Percentiles rank a stretch among this genome's conserved stretches.
phyloP scores from a whole-genome alignment of 2,329 filamentous ascomycete species.

The Hypoxylon rubiginosum region DNA sequence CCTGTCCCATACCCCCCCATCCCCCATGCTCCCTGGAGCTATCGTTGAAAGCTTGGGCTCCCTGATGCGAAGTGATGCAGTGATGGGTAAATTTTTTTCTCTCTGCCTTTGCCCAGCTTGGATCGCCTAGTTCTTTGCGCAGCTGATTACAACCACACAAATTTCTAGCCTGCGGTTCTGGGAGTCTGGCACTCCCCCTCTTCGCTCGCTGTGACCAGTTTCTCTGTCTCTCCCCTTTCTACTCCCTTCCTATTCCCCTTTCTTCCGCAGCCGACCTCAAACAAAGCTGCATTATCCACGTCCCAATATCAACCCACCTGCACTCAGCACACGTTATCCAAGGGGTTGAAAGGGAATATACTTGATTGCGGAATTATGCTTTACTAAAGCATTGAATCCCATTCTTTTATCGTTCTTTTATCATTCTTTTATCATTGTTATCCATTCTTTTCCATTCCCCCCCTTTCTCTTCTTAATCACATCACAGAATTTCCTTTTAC shows the following conservation, averaged over 20 bases:
- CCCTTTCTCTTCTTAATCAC: neutral
- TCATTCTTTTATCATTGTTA: neutral
- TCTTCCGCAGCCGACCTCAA: constrained; percentile 28
- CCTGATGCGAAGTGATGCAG: constrained; percentile 8
- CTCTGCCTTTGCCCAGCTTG: constrained; percentile 46
- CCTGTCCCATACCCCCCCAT: constrained; percentile 20
- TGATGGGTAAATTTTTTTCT: constrained; percentile 46
- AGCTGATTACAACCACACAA: constrained; percentile 53
- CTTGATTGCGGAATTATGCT: constrained; percentile 9
- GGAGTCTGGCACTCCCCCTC: constrained; percentile 48
- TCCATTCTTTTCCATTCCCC: neutral
- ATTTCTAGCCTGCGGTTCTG: constrained; percentile 43
- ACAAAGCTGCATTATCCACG: constrained; percentile 25
- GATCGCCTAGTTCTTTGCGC: constrained; percentile 45
- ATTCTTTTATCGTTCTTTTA: neutral
- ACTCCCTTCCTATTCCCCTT: constrained; percentile 20
- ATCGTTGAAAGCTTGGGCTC: constrained; percentile 24
- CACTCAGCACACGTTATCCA: constrained; percentile 13
- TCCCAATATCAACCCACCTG: constrained; percentile 6
- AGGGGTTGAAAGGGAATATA: constrained; percentile 3
- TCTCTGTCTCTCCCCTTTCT: constrained; percentile 44
- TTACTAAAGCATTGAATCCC: neutral
- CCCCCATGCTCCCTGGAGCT: constrained; percentile 1
- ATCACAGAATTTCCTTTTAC: neutral
- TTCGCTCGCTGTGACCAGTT: constrained; percentile 38